Conservation (phyloP, 345 rosid genomes). For the Eucalyptus marginata region DNA sequence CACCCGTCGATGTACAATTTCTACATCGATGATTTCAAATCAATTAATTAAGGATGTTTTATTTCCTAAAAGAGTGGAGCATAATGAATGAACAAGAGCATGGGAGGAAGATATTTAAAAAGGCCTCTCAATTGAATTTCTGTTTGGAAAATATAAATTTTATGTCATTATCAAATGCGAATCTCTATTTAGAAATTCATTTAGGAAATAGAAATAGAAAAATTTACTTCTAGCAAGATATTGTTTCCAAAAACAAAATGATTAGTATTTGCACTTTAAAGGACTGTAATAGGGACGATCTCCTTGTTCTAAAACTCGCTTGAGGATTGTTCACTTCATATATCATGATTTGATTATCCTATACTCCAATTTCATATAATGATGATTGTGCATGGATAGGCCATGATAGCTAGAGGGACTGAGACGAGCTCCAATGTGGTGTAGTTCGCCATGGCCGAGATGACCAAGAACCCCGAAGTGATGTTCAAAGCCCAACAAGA, state of each 20-base stretch:
- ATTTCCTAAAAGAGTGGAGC: too few species aligned
- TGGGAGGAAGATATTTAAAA: too few species aligned
- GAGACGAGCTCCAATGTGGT: conserved; percentile 31
- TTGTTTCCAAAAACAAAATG: too few species aligned
- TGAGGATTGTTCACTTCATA: neutral
- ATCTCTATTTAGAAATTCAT: too few species aligned
- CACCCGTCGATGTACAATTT: fast-evolving
- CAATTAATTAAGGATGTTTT: too few species aligned
- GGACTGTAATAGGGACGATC: neutral
- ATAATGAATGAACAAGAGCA: too few species aligned
- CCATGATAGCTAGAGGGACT: conserved; percentile 39
- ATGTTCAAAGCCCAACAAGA: conserved; percentile 28
- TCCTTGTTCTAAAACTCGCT: neutral
- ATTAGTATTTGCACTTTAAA: too few species aligned
- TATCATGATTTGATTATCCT: neutral
- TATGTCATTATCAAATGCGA: fast-evolving
- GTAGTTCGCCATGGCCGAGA: conserved; percentile 38
- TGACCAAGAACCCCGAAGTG: conserved; percentile 28
- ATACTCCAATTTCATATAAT: neutral
- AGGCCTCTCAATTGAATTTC: too few species aligned
- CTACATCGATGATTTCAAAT: too few species aligned
- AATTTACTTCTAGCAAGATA: fast-evolving
- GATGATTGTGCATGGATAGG: conserved; percentile 2
- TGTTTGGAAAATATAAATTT: fast-evolving
- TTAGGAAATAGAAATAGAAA: too few species aligned